Percentiles rank a stretch among this genome's conserved stretches.
Conservation (phyloP, 495 filamentous ascomycete species). For the Xanthoparmelia taractica region DNA sequence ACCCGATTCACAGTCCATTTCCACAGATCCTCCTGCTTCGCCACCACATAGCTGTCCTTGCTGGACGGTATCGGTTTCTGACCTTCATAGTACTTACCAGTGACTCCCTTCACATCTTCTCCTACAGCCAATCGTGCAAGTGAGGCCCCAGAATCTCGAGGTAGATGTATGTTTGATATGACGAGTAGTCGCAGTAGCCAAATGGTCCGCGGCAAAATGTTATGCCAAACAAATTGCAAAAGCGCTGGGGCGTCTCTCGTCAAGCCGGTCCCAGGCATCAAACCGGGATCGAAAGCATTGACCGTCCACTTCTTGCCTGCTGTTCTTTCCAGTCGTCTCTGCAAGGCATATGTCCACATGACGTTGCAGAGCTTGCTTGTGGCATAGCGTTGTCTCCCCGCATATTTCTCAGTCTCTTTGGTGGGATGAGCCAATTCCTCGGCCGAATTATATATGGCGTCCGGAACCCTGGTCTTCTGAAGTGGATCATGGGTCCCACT, state of each 20-base stretch:
- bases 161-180: slow-evolving; percentile 31
- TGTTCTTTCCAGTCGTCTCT: slow-evolving; percentile 28
- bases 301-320: slow-evolving; percentile 32
- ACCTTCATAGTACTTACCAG: slow-evolving; percentile 37
- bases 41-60: slow-evolving; percentile 33
- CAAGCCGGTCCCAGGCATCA: slow-evolving; percentile 43
- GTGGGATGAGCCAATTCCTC: slow-evolving; percentile 32
- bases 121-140: slow-evolving; percentile 34
- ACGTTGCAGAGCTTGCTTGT: slow-evolving; percentile 28
- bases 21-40: slow-evolving; percentile 43
- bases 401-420: slow-evolving; percentile 18
- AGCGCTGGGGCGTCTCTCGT: slow-evolving; percentile 25
- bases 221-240: slow-evolving; percentile 27
- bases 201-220: slow-evolving; percentile 33
- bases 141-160: slow-evolving; percentile 33
- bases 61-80: slow-evolving; percentile 33
- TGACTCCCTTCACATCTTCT: slow-evolving; percentile 27
- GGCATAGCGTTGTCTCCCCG: slow-evolving; percentile 30
- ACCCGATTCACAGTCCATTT: slow-evolving; percentile 41
- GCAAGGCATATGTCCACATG: slow-evolving; percentile 38
- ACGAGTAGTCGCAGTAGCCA: slow-evolving; percentile 32
- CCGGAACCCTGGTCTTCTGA: slow-evolving; percentile 29
- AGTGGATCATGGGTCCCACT: slow-evolving; percentile 35
- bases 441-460: slow-evolving; percentile 29
- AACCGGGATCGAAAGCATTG: slow-evolving; percentile 37